Conservation (phyloP, 176 grass and related monocot genomes). For the Triticum dicoccoides region DNA sequence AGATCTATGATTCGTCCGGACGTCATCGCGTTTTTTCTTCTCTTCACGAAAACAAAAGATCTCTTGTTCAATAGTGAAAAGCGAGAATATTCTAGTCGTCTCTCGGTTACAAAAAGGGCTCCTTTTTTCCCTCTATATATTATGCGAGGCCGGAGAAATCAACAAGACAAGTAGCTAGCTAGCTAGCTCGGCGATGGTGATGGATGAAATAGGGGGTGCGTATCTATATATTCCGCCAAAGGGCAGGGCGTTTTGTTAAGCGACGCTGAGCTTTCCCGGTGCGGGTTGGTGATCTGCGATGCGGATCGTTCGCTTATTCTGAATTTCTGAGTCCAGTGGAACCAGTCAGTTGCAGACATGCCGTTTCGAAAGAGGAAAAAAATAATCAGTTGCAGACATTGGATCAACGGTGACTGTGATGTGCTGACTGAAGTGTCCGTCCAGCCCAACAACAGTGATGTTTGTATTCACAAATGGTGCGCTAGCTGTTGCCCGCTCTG, state of each 20-base stretch:
- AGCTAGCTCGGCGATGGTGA: not conserved
- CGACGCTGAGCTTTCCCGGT: conserved; percentile 18
- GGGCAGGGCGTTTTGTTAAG: conserved; percentile 13
- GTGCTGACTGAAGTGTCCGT: not conserved
- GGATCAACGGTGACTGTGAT: not conserved
- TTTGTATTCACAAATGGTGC: not conserved
- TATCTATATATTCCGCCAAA: not conserved
- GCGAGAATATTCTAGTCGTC: conserved; percentile 25
- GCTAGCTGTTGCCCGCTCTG: not conserved
- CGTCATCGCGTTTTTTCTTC: not conserved
- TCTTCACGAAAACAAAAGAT: not conserved
- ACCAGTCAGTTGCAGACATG: not conserved
- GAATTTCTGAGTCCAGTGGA: conserved; percentile 18
- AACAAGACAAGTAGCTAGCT: not conserved
- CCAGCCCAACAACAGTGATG: not conserved
- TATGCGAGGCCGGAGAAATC: too few relatives aligned
- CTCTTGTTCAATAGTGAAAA: not conserved
- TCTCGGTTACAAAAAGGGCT: not conserved
- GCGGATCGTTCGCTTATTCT: conserved; percentile 19
- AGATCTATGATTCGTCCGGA: not conserved
- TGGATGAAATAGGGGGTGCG: not conserved
- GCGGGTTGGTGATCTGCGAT: not conserved
- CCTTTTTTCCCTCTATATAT: too few relatives aligned
- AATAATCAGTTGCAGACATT: not conserved
- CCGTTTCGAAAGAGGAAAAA: too few relatives aligned